Evolutionary conservation across 2,329 filamentous ascomycete species (phyloP), one percentile per base, ranked within the genome.

Genomic region (Cordyceps javanica): DNA sequence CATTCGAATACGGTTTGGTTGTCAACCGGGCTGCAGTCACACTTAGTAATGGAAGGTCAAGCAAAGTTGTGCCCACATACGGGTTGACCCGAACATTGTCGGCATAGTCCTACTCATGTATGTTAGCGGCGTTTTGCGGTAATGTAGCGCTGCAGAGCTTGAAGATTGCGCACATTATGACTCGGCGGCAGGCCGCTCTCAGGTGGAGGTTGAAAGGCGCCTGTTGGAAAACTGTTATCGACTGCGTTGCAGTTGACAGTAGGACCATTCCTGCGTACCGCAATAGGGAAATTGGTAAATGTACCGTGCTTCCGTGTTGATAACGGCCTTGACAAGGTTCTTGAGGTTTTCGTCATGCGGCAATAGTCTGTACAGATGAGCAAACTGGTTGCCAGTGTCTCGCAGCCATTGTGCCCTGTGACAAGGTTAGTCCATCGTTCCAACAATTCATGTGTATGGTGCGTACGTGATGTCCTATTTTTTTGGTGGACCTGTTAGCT

Each of bases 191-290:
- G 61, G 3, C 84, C 82, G 53, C 88, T 91, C 53, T 90, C 89
- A 2, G 83, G 80, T 0, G 91, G 91, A 2, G 91, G 90, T 69
- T 96, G 91, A 73, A 96, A 96, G 13, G 90, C 88, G 69, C 96
- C 94, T 67, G 11, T 11, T 62, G 9, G 60, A 59, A 8, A 14
- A 11, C 3, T 2, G 3, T 19, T 11, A 48, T 19, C 11, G 23
- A 14, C 25, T 7, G 14, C 21, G 14, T 14, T 10, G 5, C 39
- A 1, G 7, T 32, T n/a, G 8, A 11, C 13, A 8, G 25, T 8
- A 39, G 1, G 6, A 11, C 9, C 5, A 2, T 9, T 8, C 19
- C 9, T 30, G 44, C 59, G 3, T 44, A 66, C 66, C 65, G 78
- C 91, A 96, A 72, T 94, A 94, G 0, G 91, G 91, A 16, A 81